Evolutionary conservation across 257 asterid species (phyloP), one percentile per base, ranked within the genome.

Genomic region (Plantago major): DNA sequence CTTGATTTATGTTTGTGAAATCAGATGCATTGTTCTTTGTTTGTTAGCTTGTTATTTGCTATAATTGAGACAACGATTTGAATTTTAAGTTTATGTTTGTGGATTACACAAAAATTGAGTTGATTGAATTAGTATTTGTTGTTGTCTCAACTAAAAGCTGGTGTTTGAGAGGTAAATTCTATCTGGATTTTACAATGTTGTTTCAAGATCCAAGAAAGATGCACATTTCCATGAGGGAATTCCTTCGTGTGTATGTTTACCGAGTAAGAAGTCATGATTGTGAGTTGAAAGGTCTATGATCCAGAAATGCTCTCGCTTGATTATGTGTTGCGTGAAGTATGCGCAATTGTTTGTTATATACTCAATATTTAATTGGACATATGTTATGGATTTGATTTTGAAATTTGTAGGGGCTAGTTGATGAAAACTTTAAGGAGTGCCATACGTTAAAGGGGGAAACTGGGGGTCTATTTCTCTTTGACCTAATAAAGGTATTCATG

Each of bases 341-440:
- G 26, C 26, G 26, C 26, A 22, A 22, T 2, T 22, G 2, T 22
- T 22, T 22, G n/a, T 22, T 22, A 22, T 22, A 22, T 22, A 22
- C 26, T 22, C 26, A 22, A 1, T 15, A 18, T 33, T 37, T 61
- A 15, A 15, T 45, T 37, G 52, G 37, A n/a, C 11, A 15, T 42
- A 10, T 19, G 26, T 19, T 11, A 17, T 42, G 46, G 33, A 56
- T 66, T 38, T 44, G 30, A 13, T 30, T 47, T 33, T 7, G 22
- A 40, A 26, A 28, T 28, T 46, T 61, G 65, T 55, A 83, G 89
- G 83, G 80, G 45, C 37, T 63, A 50, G 82, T 75, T 3, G 79
- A 80, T 64, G 51, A 26, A 38, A 44, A 73, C 60, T 80, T 83
- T 15, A 66, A 65, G 57, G 52, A 49, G 15, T 69, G 78, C 57